Percentiles rank a stretch among this genome's conserved stretches.
These are phyloP conservation scores for Omphalotus guepiniiformis DNA, from an alignment of 768 basidiomycete genomes.

Conservation along the genomic window DNA sequence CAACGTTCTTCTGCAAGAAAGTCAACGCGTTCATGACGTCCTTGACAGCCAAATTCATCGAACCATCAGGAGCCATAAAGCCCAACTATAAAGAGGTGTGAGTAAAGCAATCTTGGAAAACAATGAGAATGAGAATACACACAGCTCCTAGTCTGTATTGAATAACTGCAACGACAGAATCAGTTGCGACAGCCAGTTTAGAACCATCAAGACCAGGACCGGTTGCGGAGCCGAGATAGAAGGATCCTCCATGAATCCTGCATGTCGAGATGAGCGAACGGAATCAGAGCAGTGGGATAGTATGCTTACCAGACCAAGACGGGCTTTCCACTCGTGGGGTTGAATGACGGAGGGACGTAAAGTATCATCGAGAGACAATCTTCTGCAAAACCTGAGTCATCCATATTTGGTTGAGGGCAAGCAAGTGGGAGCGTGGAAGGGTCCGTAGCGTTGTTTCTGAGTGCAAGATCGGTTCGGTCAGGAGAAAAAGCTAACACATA, in stretches of 20 bases:
- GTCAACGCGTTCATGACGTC: conserved; percentile 63
- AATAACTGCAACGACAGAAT: conserved; percentile 75
- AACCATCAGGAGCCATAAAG: conserved; percentile 66
- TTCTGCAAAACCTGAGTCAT: conserved; percentile 53
- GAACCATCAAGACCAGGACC: conserved; percentile 75
- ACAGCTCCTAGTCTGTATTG: conserved; percentile 84
- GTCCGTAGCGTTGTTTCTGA: conserved; percentile 49
- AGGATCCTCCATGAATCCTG: conserved; percentile 89
- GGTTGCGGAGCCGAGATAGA: conserved; percentile 64
- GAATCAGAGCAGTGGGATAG: background rate
- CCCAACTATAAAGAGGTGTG: conserved; percentile 48
- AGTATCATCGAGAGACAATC: conserved; percentile 81
- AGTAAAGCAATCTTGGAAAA: conserved; percentile 1
- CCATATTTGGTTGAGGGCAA: conserved; percentile 62
- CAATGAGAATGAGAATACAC: conserved; percentile 22
- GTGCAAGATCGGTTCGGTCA: conserved; percentile 6
- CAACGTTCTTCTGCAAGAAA: conserved; percentile 54
- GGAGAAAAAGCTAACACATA: background rate
- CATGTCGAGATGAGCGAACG: background rate
- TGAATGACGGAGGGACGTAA: conserved; percentile 54
- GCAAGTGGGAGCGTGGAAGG: conserved; percentile 55
- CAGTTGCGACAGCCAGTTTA: conserved; percentile 61
- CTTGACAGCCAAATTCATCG: conserved; percentile 67
- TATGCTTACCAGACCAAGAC: conserved; percentile 60
- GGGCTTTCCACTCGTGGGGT: conserved; percentile 33